Conservation (phyloP, 106 monocot genomes). For the Dioscorea alata region DNA sequence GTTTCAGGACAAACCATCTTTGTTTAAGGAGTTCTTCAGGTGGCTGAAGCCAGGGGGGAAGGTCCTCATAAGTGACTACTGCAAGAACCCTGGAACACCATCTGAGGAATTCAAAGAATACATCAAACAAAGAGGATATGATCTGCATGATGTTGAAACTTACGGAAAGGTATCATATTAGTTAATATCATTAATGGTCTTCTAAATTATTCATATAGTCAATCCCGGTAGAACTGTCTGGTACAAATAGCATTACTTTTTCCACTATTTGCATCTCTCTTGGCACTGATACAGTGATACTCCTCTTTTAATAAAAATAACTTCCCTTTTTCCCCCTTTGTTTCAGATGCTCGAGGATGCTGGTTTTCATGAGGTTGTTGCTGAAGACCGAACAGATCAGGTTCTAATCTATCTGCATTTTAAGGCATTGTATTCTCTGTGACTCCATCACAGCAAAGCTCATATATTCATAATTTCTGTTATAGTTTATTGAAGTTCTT, state of each 20-base stretch:
- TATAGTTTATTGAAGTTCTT: constrained; percentile 71
- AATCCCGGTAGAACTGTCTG: too few species aligned
- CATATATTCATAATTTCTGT: not conserved
- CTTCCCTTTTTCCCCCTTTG: not conserved
- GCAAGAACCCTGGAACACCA: constrained; percentile 57
- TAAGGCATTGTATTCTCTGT: too few species aligned
- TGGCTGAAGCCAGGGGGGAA: constrained; percentile 95
- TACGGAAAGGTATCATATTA: constrained; percentile 60
- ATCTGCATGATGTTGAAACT: constrained; percentile 81
- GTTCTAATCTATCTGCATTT: constrained; percentile 18
- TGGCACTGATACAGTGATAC: too few species aligned
- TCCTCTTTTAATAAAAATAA: too few species aligned
- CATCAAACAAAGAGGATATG: constrained; percentile 89
- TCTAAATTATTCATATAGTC: too few species aligned
- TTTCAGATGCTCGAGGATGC: constrained; percentile 81
- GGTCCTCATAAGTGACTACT: constrained; percentile 91
- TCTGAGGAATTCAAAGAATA: constrained; percentile 76
- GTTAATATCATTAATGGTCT: not conserved
- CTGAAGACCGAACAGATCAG: constrained; percentile 95
- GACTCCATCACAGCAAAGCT: not conserved
- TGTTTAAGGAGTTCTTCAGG: constrained; percentile 68
- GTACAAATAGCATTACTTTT: too few species aligned
- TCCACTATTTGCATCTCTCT: too few species aligned
- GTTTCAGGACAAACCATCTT: constrained; percentile 73
- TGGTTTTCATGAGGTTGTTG: constrained; percentile 72